These are phyloP conservation scores for Zygosaccharomyces bisporus DNA, from an alignment of 805 yeast species.

Conservation along the genomic window DNA sequence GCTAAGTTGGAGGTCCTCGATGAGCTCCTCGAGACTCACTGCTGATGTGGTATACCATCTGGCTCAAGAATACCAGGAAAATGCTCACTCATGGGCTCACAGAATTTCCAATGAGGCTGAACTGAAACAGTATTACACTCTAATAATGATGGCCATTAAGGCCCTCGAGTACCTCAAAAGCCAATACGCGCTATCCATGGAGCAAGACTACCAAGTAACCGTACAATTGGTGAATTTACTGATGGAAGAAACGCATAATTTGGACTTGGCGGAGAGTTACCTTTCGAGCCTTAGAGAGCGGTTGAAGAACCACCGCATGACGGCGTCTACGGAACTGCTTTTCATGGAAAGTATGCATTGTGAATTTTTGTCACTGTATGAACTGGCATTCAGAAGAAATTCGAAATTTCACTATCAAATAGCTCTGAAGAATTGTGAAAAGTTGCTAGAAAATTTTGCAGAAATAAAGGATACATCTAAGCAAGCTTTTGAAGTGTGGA, in stretches of 20 bases:
- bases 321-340: constrained; percentile 10
- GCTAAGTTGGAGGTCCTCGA: neutral
- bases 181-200: constrained; percentile 21
- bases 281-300: constrained; percentile 27
- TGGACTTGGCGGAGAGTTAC: constrained; percentile 31
- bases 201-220: constrained; percentile 28
- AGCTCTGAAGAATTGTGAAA: constrained; percentile 27
- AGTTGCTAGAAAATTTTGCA: constrained; percentile 15
- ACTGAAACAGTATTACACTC: constrained; percentile 33
- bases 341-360: constrained; percentile 23
- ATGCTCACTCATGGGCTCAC: constrained; percentile 21
- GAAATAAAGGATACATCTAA: constrained; percentile 3
- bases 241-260: constrained; percentile 31
- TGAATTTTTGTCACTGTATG: constrained; percentile 22
- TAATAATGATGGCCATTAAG: constrained; percentile 31
- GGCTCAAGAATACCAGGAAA: constrained; percentile 26
- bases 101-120: constrained; percentile 21
- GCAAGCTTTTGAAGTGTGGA: constrained; percentile 15
- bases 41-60: constrained; percentile 18
- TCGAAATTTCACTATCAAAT: constrained; percentile 22
- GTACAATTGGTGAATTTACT: constrained; percentile 28
- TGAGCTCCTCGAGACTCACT: constrained; percentile 10
- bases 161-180: constrained; percentile 21
- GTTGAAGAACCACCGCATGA: constrained; percentile 19
- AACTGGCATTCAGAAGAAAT: constrained; percentile 19